phyloP scores from a whole-genome alignment of 331 rosid species.

The Telfairia occidentalis region DNA sequence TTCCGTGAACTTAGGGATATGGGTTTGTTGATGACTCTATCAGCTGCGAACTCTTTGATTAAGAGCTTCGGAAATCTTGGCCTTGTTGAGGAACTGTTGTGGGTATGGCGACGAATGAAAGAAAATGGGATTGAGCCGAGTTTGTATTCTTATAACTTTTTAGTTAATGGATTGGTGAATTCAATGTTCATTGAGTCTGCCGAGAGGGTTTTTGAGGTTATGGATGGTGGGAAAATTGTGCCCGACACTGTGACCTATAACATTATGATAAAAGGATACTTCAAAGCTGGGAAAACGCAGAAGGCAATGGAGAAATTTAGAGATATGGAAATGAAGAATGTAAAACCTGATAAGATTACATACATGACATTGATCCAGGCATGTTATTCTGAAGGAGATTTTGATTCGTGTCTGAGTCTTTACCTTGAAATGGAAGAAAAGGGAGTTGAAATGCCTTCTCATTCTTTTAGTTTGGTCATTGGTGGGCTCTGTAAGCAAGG shows the following conservation, averaged over 20 bases:
- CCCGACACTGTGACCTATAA: slow-evolving; percentile 71
- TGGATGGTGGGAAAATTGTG: slow-evolving; percentile 40
- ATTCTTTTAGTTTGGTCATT: slow-evolving; percentile 56
- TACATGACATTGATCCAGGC: slow-evolving; percentile 66
- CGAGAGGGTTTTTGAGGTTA: slow-evolving; percentile 49
- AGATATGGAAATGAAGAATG: slow-evolving; percentile 44
- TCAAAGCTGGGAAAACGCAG: slow-evolving; percentile 47
- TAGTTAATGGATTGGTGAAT: slow-evolving; percentile 61
- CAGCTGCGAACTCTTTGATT: slow-evolving; percentile 46
- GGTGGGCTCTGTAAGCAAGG: slow-evolving; percentile 56
- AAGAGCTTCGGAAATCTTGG: slow-evolving; percentile 49
- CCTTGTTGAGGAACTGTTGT: slow-evolving; percentile 61
- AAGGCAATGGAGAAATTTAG: slow-evolving; percentile 42
- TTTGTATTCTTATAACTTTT: slow-evolving; percentile 41
- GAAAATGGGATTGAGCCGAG: slow-evolving; percentile 49
- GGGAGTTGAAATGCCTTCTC: slow-evolving; percentile 46
- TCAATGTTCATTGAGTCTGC: slow-evolving; percentile 56
- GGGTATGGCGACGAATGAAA: slow-evolving; percentile 76
- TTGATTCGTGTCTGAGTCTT: slow-evolving; percentile 53
- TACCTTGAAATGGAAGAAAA: slow-evolving; percentile 76
- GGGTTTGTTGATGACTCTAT: slow-evolving; percentile 34
- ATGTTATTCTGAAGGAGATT: slow-evolving; percentile 43
- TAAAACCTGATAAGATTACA: slow-evolving; percentile 68
- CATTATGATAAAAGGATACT: slow-evolving; percentile 64
- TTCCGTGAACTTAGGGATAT: slow-evolving; percentile 23